Conservation (phyloP, 768 basidiomycete species). For the Suillus decipiens region DNA sequence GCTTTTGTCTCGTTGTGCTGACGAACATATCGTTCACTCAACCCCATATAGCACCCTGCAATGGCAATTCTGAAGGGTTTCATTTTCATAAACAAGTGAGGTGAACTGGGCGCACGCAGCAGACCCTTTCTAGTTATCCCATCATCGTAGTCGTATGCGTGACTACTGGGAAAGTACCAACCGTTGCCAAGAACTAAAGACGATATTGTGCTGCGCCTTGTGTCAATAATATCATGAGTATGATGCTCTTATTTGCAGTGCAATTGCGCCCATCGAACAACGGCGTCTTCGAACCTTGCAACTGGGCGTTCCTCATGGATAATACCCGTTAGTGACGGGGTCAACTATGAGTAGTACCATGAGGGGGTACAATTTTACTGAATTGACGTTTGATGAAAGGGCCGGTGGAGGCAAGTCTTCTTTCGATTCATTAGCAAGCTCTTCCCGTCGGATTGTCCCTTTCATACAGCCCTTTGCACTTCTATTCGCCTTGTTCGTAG, state of each 20-base stretch:
- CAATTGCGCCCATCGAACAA: constrained; percentile 1
- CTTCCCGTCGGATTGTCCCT: neutral
- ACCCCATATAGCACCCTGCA: neutral
- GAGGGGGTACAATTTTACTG: too few species aligned
- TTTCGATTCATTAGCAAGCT: neutral
- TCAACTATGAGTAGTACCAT: neutral
- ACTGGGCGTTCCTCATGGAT: neutral
- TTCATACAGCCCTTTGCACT: neutral
- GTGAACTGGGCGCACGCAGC: neutral
- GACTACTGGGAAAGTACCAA: neutral
- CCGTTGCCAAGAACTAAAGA: neutral
- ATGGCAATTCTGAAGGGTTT: constrained; percentile 1
- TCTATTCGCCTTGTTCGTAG: neutral
- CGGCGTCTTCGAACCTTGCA: constrained; percentile 4
- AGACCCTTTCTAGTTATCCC: neutral
- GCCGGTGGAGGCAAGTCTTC: neutral
- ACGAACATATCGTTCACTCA: neutral
- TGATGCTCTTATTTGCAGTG: neutral
- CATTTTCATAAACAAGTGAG: constrained; percentile 1
- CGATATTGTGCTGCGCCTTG: neutral
- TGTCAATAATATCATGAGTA: neutral
- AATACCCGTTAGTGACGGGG: neutral
- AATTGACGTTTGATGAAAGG: neutral
- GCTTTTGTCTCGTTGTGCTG: neutral
- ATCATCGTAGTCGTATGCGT: neutral